Evolutionary conservation across 2,329 filamentous ascomycete genomes (phyloP).

Genomic region (Colletotrichum orchidophilum): DNA sequence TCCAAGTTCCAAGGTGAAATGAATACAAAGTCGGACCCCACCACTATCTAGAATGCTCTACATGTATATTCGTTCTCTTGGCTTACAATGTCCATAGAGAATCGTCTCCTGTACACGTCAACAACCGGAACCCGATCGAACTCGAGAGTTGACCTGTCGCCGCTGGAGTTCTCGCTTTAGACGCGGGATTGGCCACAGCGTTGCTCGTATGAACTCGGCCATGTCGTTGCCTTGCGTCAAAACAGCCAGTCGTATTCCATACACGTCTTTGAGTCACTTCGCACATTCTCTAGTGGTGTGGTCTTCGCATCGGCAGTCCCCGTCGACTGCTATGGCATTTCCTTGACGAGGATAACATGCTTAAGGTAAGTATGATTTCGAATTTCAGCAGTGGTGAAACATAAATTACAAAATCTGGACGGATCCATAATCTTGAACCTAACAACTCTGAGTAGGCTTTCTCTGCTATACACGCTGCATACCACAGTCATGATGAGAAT

Average conservation of each 20-base stretch:
- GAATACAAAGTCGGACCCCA: background rate
- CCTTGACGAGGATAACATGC: background rate
- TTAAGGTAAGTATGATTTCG: background rate
- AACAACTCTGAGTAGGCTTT: background rate
- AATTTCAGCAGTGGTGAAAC: background rate
- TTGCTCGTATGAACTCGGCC: background rate
- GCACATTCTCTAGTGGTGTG: background rate
- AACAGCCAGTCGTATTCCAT: conserved; percentile 2
- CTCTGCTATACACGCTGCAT: background rate
- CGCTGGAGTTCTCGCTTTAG: background rate
- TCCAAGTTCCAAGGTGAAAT: background rate
- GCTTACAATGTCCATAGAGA: background rate
- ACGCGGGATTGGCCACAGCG: background rate
- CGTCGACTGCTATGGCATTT: background rate
- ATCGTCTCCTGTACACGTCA: background rate
- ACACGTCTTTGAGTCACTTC: conserved; percentile 15
- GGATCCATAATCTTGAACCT: background rate
- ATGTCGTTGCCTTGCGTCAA: conserved; percentile 8
- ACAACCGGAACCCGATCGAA: background rate
- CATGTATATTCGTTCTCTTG: background rate
- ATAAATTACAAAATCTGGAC: background rate
- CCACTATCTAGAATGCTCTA: background rate
- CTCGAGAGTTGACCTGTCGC: background rate
- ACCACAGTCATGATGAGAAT: conserved; percentile 55
- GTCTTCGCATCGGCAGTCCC: background rate